Conservation (phyloP, 148 eudicot species). For the Spergularia bocconei region DNA sequence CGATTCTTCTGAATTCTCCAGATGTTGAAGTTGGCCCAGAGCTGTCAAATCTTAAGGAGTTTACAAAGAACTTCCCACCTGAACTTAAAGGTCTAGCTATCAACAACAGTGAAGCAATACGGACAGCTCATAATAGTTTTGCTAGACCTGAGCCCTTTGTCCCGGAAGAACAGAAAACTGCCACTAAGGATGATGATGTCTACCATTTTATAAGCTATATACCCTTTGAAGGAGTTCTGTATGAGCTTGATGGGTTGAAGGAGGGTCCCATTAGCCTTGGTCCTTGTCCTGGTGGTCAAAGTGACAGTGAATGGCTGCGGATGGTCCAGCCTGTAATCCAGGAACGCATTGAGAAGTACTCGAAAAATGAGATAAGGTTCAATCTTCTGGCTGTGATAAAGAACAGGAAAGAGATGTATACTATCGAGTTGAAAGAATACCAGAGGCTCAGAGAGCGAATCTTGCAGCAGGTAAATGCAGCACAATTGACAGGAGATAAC, state of each 20-base stretch:
- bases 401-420: conserved; percentile 86
- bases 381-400: conserved; percentile 84
- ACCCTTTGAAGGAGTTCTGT: conserved; percentile 88
- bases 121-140: conserved; percentile 92
- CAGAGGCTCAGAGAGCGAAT: conserved; percentile 83
- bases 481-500: conserved; percentile 55
- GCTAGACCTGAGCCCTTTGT: conserved; percentile 98
- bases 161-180: conserved; percentile 84
- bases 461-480: conserved; percentile 66
- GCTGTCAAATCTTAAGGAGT: conserved; percentile 75
- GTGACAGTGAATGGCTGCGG: conserved; percentile 68
- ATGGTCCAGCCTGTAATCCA: conserved; percentile 89
- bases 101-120: conserved; percentile 97
- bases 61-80: conserved; percentile 84
- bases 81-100: conserved; percentile 97
- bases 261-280: conserved; percentile 98
- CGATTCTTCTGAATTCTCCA: conserved; percentile 87
- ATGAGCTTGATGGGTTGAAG: conserved; percentile 95
- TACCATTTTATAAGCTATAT: conserved; percentile 96
- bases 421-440: conserved; percentile 83
- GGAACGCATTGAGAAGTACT: conserved; percentile 86
- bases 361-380: conserved; percentile 82
- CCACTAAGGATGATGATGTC: conserved; percentile 93
- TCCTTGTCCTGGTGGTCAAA: conserved; percentile 75
- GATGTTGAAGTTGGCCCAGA: conserved; percentile 94